Evolutionary conservation across 2,329 filamentous ascomycete genomes (phyloP).

Genomic region (Colletotrichum australisinense): DNA sequence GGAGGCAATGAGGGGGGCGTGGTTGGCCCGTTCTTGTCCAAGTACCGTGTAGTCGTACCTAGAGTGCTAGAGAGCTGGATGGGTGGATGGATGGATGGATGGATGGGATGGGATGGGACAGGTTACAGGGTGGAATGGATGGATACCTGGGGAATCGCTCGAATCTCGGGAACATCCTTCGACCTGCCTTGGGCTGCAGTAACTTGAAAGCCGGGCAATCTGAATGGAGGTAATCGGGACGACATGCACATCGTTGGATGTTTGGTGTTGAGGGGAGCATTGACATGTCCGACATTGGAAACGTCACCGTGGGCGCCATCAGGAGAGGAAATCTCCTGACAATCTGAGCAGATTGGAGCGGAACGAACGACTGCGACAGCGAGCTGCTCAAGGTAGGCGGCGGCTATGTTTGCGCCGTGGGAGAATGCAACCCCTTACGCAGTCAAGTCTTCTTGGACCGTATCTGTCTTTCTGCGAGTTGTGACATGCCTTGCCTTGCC

Average conservation of each 20-base stretch:
- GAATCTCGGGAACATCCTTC: constrained; percentile 25
- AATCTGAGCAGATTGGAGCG: not conserved
- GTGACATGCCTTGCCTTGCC: not conserved
- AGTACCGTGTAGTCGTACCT: not conserved
- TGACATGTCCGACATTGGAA: not conserved
- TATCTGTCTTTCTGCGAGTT: not conserved
- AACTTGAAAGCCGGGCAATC: not conserved
- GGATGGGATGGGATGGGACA: constrained; percentile 7
- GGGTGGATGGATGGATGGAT: constrained; percentile 9
- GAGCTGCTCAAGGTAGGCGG: not conserved
- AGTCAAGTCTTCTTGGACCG: not conserved
- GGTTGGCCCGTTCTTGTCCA: not conserved
- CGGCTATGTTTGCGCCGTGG: constrained; percentile 11
- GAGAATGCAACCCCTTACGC: constrained; percentile 5
- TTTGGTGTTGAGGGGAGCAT: not conserved
- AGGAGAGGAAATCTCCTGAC: constrained; percentile 24
- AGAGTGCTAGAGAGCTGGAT: too few species aligned
- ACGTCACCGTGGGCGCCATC: constrained; percentile 18
- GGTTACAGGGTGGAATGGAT: constrained; percentile 3
- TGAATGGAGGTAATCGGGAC: not conserved
- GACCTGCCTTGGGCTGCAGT: not conserved
- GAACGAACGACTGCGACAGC: constrained; percentile 17
- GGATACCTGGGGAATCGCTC: constrained; percentile 31
- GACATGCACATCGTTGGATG: not conserved
- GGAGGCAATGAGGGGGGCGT: constrained; percentile 2